A percentile compares a stretch with the other conserved stretches of the same genome.
phyloP scores from a whole-genome alignment of 2,329 filamentous ascomycete species.

The Aureobasidium pullulans region DNA sequence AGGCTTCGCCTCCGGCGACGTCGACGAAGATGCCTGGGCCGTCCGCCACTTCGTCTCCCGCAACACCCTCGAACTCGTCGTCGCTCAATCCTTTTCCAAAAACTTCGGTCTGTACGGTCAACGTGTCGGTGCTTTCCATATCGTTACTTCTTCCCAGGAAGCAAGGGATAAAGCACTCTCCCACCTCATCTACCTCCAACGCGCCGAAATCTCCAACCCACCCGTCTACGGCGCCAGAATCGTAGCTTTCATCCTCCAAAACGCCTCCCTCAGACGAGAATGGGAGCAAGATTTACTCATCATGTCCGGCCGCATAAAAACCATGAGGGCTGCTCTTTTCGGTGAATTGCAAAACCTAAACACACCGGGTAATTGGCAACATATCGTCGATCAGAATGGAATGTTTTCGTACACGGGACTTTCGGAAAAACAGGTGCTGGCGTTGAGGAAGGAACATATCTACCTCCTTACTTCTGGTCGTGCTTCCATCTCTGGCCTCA shows the following conservation, averaged over 20 bases:
- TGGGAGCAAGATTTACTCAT: conserved; percentile 83
- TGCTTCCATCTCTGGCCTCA: conserved; percentile 7
- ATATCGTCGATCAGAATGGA: conserved; percentile 75
- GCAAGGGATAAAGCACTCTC: conserved; percentile 65
- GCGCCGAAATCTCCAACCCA: conserved; percentile 90
- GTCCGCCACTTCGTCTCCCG: conserved; percentile 25
- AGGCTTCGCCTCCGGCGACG: conserved; percentile 31
- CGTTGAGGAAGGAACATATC: conserved; percentile 61
- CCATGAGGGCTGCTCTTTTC: conserved; percentile 71
- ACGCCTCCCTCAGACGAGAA: conserved; percentile 72
- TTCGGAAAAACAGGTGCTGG: conserved; percentile 60
- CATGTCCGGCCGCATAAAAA: conserved; percentile 86
- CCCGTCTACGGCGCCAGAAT: conserved; percentile 85
- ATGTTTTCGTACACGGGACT: conserved; percentile 92
- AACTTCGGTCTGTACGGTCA: conserved; percentile 77
- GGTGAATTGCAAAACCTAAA: conserved; percentile 68
- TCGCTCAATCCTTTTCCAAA: conserved; percentile 41
- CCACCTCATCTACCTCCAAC: conserved; percentile 82
- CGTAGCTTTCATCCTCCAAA: conserved; percentile 70
- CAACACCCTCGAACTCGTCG: conserved; percentile 51
- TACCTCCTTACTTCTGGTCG: conserved; percentile 47
- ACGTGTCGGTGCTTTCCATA: conserved; percentile 87
- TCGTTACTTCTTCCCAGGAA: conserved; percentile 51
- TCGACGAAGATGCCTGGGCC: conserved; percentile 30
- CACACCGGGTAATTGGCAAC: conserved; percentile 83